Percentiles rank a stretch among this genome's conserved stretches.
These are phyloP conservation scores for Yamagishiella unicocca DNA, from an alignment of 139 green algal genomes.

Conservation along the genomic window DNA sequence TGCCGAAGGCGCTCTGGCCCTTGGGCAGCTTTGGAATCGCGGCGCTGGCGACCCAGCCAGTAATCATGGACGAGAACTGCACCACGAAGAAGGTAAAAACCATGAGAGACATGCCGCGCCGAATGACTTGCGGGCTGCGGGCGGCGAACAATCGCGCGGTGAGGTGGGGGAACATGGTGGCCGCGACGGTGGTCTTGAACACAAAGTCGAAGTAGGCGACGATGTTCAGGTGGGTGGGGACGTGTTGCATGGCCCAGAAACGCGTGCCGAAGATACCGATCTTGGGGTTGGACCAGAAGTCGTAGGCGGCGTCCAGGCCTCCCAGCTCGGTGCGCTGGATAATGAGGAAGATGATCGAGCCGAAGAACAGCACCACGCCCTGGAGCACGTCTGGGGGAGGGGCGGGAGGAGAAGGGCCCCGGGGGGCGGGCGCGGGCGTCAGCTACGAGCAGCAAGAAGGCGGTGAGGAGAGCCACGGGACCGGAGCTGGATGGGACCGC, in stretches of 20 bases:
- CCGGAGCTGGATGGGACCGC: no score
- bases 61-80: conserved; percentile 52
- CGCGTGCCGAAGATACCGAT: neutral
- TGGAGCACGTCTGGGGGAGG: conserved; percentile 47
- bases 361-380: conserved; percentile 54
- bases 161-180: conserved; percentile 69
- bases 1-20: conserved; percentile 29
- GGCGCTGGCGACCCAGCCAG: conserved; percentile 25
- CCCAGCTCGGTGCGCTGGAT: conserved; percentile 62
- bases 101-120: conserved; percentile 56
- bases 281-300: conserved; percentile 35
- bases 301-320: conserved; percentile 44
- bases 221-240: conserved; percentile 46
- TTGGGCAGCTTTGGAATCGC: neutral
- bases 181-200: conserved; percentile 53
- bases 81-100: conserved; percentile 58
- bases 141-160: conserved; percentile 57
- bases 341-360: conserved; percentile 65
- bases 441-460: no score
- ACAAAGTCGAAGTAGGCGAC: conserved; percentile 65
- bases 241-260: conserved; percentile 48
- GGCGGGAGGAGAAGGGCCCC: neutral
- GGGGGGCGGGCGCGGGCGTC: no score
- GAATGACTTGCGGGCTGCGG: conserved; percentile 37
- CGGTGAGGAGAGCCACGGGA: no score